Base-by-base conservation (phyloP, 2,329 filamentous ascomycete species). In the Alternaria dauci region DNA sequence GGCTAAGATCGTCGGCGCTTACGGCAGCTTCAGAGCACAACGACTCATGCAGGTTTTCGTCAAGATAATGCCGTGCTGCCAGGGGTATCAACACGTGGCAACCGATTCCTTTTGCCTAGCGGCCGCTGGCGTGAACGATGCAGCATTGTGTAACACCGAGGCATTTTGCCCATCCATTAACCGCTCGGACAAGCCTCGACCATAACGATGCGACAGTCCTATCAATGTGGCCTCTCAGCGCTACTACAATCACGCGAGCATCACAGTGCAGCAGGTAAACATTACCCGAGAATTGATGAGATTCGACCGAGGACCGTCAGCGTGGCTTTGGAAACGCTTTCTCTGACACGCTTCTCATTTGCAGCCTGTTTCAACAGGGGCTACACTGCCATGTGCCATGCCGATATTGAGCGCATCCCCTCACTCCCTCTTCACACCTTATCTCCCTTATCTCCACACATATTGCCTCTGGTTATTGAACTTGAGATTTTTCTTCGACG, bases 91-190 rank as follows among this genome's bases (percentile, higher is more conserved):
- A 71, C 72, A 74, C 72, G 72, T 74, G 72, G 71, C 67, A 70
- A 68, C 65, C 66, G 71, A 71, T 67, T 69, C 59, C 62, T 66
- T 71, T 63, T 70, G 60, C 60, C 64, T 67, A 67, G 68, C 71
- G 71, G 71, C 64, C 71, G 69, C 71, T 74, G 70, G 72, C 71
- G 72, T 71, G 70, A 73, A 73, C 61, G 55, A 66, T 55, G 63
- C 42, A 61, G 52, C 26, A 55, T 57, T 42, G 63, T 56, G 58
- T 62, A 39, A 57, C 59, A 59, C 52, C 38, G 50, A 59, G 54
- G 51, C 59, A 48, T 56, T 47, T 42, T 47, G 52, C 32, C 55
- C 52, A 55, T 50, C n/a, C 36, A 52, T 56, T 52, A 54, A 32
- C 30, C 42, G 26, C 47, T 47, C 39, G 26, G n/a, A 34, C 8